phyloP scores from a whole-genome alignment of 192 early-diverging fungal species.

The Hyaloraphidium curvatum region DNA sequence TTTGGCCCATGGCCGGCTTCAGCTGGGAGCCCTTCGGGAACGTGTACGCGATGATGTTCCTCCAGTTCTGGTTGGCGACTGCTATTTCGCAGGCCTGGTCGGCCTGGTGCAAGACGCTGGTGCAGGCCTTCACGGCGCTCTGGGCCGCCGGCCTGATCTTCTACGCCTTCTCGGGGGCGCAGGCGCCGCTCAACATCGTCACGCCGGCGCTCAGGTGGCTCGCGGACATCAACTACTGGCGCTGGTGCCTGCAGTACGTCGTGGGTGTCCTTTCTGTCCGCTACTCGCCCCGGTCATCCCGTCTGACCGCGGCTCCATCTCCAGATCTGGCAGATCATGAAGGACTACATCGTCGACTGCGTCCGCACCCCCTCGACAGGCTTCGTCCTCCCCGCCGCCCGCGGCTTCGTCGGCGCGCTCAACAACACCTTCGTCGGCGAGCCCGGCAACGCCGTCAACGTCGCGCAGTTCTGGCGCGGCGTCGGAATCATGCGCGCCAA shows the following conservation, averaged over 20 bases:
- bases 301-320: too few species aligned
- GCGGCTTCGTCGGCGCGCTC: background rate
- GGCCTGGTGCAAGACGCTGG: background rate
- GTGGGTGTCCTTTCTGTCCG: too few species aligned
- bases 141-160: background rate
- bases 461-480: too few species aligned
- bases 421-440: background rate
- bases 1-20: background rate
- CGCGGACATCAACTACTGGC: background rate
- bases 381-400: background rate
- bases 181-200: background rate
- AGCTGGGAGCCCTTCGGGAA: background rate
- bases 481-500: too few species aligned
- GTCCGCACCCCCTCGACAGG: background rate
- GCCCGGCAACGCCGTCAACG: too few species aligned
- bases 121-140: background rate
- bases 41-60: background rate
- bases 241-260: background rate
- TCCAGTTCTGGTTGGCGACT: background rate
- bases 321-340: background rate
- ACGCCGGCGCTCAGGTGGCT: background rate
- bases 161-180: background rate
- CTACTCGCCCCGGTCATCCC: too few species aligned
- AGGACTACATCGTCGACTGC: constrained; percentile 2
- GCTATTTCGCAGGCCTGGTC: background rate